phyloP scores from a whole-genome alignment of 73 alveolate genomes.

The Paramecium sexaurelia region DNA sequence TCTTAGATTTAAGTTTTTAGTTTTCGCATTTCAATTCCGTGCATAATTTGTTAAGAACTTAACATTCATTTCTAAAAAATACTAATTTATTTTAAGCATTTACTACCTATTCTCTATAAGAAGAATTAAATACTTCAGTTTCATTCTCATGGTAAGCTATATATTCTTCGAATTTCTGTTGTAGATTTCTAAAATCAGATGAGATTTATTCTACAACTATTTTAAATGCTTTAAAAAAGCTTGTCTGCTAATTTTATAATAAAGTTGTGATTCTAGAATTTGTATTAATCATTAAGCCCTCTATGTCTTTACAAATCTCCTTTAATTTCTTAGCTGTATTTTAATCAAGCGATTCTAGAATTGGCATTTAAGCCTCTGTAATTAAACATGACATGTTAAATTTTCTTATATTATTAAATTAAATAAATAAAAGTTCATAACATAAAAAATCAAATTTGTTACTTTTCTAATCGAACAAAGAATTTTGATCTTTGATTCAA shows the following conservation, averaged over 20 bases:
- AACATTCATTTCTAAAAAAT: conserved; percentile 45
- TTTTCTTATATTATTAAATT: background rate
- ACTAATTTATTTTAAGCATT: conserved; percentile 49
- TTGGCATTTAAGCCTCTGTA: conserved; percentile 11
- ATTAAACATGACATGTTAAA: background rate
- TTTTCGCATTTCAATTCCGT: conserved; percentile 12
- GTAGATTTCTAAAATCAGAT: background rate
- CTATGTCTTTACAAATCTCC: conserved; percentile 36
- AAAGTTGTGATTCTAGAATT: background rate
- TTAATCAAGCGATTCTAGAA: background rate
- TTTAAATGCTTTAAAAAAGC: conserved; percentile 43
- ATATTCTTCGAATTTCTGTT: conserved; percentile 41
- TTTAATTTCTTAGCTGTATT: conserved; percentile 1
- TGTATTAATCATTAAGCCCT: background rate
- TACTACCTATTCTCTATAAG: background rate
- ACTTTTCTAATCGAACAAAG: background rate
- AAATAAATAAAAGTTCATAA: background rate
- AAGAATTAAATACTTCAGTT: background rate
- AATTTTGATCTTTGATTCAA: background rate
- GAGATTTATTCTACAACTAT: conserved; percentile 26
- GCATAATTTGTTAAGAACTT: background rate
- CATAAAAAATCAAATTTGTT: background rate
- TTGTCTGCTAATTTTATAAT: background rate
- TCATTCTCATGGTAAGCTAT: conserved; percentile 46
- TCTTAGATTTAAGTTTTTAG: background rate